Evolutionary conservation across 2,329 filamentous ascomycete species (phyloP), one percentile per base, ranked within the genome.

Genomic region (Colletotrichum ledebouriae): DNA sequence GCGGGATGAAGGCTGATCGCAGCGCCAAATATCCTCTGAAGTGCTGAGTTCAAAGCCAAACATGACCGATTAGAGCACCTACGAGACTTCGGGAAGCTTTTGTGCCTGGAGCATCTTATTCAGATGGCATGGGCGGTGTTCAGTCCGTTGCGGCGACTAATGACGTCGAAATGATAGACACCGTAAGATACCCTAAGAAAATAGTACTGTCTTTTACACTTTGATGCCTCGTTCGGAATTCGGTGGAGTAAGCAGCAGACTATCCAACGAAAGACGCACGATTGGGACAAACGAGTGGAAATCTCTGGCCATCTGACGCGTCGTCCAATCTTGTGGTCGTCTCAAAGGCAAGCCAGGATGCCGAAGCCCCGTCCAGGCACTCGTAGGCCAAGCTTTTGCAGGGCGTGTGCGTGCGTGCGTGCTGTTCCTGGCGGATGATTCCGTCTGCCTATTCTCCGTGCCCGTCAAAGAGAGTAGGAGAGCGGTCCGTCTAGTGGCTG

Each of bases 1-100:
- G 90, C 73, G 87, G 88, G 47, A 91, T 89, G 85, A 88, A 84
- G 47, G 81, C 83, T 1, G 84, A 89, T 69, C 83, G 89, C 73
- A 82, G 81, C 75, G 67, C 81, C 70, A 91, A 91, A 83, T 91
- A 75, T 63, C 67, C 72, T 46, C 73, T 79, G 60, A 71, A 67
- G 70, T 79, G 77, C 39, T 65, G 47, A 59, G 13, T 12, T 39
- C 44, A 9, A 29, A 13, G 39, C 29, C 59, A 33, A 10, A 34
- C 42, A 37, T 33, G 34, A 22, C 29, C 29, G 1, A 29, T 9
- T 2, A n/a, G 34, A 25, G 33, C 29, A 33, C 22, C 15, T 17
- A 29, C 52, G 33, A 17, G 37, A 10, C 6, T n/a, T 33, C 4
- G 13, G 15, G 13, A 46, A 2, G 13, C 34, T 9, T 5, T 10